Evolutionary conservation across 306 rosid genomes (phyloP), one percentile per base, ranked within the genome.

Genomic region (Rosa chinensis): DNA sequence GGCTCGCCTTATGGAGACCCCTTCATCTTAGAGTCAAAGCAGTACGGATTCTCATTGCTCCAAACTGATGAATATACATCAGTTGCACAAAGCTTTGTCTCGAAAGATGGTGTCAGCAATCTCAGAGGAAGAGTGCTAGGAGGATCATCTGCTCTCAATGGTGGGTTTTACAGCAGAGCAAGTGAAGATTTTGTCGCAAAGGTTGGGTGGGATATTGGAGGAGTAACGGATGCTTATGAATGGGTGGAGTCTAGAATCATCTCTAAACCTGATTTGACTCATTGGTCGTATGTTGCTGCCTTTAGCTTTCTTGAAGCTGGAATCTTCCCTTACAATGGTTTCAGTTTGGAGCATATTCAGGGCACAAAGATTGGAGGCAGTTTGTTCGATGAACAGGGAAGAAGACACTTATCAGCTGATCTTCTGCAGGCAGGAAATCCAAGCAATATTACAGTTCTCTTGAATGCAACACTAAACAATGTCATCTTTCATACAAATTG

Each of bases 111-210:
- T 3, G 78, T 93, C 58, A 23, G 44, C 9, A 93, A 87, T 81
- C 86, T 77, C 8, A 78, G 96, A 85, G 96, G 97, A 75, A 86
- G 97, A 86, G 97, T 90, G 73, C 92, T 89, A 21, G 97, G 96
- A 5, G 96, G 96, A 10, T 91, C 91, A 74, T 90, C 94, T 6
- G 92, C 94, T 53, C 84, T 93, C 83, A 93, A 93, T 80, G 91
- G 91, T 0, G 94, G 94, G 0, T 82, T 93, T 67, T 93, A 90
- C 39, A 93, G 96, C 59, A 85, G 97, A 88, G 92, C 94, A 68
- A 90, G 96, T 79, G 83, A 85, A 55, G 85, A 80, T n/a, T 93
- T 78, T 87, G 85, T 85, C 2, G 4, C 71, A 13, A 87, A 85
- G 77, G 87, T 78, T 43, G 94, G 90, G 40, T 90, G 90, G 94